Conservation (phyloP, 176 grass and related monocot genomes). For the Bothriochloa decipiens region DNA sequence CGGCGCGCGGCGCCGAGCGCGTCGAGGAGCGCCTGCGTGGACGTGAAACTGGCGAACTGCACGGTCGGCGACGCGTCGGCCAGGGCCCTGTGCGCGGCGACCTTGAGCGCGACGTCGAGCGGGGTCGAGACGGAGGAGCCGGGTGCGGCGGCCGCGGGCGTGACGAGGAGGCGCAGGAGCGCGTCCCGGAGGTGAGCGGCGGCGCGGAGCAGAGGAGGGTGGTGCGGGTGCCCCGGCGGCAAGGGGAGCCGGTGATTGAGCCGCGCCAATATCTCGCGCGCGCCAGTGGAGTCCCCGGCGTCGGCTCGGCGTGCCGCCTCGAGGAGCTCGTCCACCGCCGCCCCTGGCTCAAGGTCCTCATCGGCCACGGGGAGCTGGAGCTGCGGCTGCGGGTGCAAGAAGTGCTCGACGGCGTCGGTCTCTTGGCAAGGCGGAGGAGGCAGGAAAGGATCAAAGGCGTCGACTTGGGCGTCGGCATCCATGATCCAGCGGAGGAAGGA, state of each 20-base stretch:
- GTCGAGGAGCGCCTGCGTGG: slow-evolving; percentile 61
- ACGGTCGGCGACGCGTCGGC: slow-evolving; percentile 56
- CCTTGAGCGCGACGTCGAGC: slow-evolving; percentile 60
- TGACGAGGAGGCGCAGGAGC: slow-evolving; percentile 43
- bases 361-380: neutral
- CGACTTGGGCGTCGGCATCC: slow-evolving; percentile 34
- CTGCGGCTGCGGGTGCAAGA: slow-evolving; percentile 26
- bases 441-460: slow-evolving; percentile 38
- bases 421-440: neutral
- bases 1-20: slow-evolving; percentile 43
- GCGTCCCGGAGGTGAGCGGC: slow-evolving; percentile 49
- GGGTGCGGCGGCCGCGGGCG: neutral
- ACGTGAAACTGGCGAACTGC: slow-evolving; percentile 65
- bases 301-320: slow-evolving; percentile 45
- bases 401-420: neutral
- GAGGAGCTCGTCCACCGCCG: slow-evolving; percentile 52
- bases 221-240: slow-evolving; percentile 6
- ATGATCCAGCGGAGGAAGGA: slow-evolving; percentile 61
- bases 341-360: slow-evolving; percentile 1
- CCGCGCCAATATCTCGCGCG: slow-evolving; percentile 72
- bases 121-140: slow-evolving; percentile 31
- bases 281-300: slow-evolving; percentile 48
- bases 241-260: slow-evolving; percentile 63
- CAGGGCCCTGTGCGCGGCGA: slow-evolving; percentile 64
- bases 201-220: slow-evolving; percentile 55